A percentile compares a stretch with the other conserved stretches of the same genome.
Conservation (phyloP, 768 basidiomycete genomes). For the Boletus rubroflammeus region DNA sequence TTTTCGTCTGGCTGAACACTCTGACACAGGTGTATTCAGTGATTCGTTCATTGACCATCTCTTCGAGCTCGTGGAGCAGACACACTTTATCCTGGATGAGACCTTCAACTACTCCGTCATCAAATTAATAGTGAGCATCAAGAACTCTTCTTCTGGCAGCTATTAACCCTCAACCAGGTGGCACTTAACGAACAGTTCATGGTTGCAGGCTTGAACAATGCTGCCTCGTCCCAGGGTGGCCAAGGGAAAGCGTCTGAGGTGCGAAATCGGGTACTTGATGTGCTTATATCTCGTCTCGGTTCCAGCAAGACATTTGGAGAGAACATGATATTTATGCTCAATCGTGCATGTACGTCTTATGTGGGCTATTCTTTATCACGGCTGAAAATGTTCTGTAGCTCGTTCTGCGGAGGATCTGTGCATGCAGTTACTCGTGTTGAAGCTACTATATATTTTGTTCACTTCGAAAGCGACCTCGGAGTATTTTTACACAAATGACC, state of each 20-base stretch:
- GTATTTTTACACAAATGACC: constrained; percentile 97
- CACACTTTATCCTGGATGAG: constrained; percentile 83
- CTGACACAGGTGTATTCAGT: constrained; percentile 63
- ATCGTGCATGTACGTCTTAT: constrained; percentile 73
- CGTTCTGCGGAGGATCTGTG: constrained; percentile 87
- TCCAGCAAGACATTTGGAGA: constrained; percentile 95
- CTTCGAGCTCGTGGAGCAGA: constrained; percentile 92
- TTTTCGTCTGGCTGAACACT: constrained; percentile 6
- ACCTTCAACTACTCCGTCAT: constrained; percentile 94
- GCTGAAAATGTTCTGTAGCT: constrained; percentile 44
- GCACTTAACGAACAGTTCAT: constrained; percentile 98
- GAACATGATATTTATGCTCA: constrained; percentile 99
- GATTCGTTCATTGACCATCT: constrained; percentile 84
- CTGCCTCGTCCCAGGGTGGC: constrained; percentile 21
- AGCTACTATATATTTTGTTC: constrained; percentile 91
- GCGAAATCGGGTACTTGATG: constrained; percentile 76
- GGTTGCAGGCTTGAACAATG: constrained; percentile 65
- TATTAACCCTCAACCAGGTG: constrained; percentile 48
- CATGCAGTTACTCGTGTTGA: constrained; percentile 91
- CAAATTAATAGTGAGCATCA: constrained; percentile 74
- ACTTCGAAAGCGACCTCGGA: constrained; percentile 90
- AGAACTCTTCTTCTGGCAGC: not conserved
- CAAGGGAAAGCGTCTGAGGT: constrained; percentile 36
- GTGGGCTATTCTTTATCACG: not conserved
- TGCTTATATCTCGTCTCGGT: constrained; percentile 79